Base-by-base conservation (phyloP, 2,329 filamentous ascomycete genomes). In the Penicillium sp. region DNA sequence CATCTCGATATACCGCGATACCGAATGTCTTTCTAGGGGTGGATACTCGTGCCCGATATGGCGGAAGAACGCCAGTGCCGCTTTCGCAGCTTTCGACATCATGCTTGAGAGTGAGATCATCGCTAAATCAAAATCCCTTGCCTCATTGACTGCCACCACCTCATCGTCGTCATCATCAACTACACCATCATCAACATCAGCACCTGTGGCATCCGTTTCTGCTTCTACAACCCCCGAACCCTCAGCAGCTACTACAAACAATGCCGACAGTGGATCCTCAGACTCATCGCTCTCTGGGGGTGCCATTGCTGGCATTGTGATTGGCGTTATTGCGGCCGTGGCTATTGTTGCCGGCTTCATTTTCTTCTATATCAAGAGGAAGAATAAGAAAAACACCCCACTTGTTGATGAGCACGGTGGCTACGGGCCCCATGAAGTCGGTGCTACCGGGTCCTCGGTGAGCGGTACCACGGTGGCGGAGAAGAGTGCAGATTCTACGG, bases 1-100 rank as follows among this genome's bases (percentile, higher is more conserved):
- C 13, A 47, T 61, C 32, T 58, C 57, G 2, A 56, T 60, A 23
- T 61, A 58, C 35, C 55, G 57, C 27, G 59, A 61, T 26, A 29
- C 23, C 7, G 19, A 19, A 1, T 61, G 59, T 29, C 29, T 29
- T 7, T 52, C 39, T 2, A 26, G 53, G 19, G 59, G 40, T 0
- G 58, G 58, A 16, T 53, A 56, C 8, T 47, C 53, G 7, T 60
- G 58, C 19, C n/a, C n/a, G 0, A 16, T 38, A 3, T 58, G 55
- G 58, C 44, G 57, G 7, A 58, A 58, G 16, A 53, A 53, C 19
- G 53, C 57, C 5, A 54, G 53, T 23, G 47, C 47, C 3, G 13
- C 47, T 6, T 60, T 54, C 43, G 4, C 34, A 7, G 29, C 45
- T 26, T 40, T 58, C 40, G 32, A 58, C 34, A 41, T 59, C 11